Percentiles rank a stretch among this genome's conserved stretches.
phyloP scores from a whole-genome alignment of 495 filamentous ascomycete genomes.

The Recurvomyces mirabilis region DNA sequence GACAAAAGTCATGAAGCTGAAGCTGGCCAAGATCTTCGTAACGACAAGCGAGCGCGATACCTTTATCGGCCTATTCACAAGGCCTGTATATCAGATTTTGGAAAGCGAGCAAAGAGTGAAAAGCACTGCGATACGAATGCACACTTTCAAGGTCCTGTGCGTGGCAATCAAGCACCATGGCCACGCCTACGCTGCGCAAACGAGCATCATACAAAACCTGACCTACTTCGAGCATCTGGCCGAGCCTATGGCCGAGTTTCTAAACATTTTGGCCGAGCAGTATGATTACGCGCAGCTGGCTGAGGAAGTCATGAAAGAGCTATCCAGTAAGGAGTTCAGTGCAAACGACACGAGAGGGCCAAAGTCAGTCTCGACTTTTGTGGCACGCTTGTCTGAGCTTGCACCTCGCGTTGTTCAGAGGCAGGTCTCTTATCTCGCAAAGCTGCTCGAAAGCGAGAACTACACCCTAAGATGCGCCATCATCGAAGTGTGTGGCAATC shows the following conservation, averaged over 20 bases:
- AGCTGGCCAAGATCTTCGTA: slow-evolving; percentile 80
- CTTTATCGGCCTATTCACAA: slow-evolving; percentile 82
- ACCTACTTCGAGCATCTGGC: slow-evolving; percentile 97
- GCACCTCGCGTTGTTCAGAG: slow-evolving; percentile 87
- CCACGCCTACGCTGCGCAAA: slow-evolving; percentile 93
- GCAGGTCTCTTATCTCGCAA: slow-evolving; percentile 87
- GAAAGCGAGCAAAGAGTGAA: slow-evolving; percentile 93
- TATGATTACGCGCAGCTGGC: slow-evolving; percentile 95
- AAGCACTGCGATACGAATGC: slow-evolving; percentile 83
- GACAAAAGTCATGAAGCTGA: slow-evolving; percentile 91
- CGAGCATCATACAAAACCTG: slow-evolving; percentile 90
- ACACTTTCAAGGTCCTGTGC: slow-evolving; percentile 91
- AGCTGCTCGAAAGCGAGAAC: slow-evolving; percentile 93
- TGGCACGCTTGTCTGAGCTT: slow-evolving; percentile 91
- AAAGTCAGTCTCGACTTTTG: slow-evolving; percentile 95
- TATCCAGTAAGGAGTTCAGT: slow-evolving; percentile 96
- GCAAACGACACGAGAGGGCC: slow-evolving; percentile 89
- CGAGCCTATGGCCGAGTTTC: slow-evolving; percentile 96
- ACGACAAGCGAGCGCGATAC: slow-evolving; percentile 96
- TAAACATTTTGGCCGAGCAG: slow-evolving; percentile 91
- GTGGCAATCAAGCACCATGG: slow-evolving; percentile 97
- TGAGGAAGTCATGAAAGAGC: slow-evolving; percentile 84
- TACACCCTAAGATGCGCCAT: slow-evolving; percentile 88
- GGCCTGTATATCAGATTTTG: slow-evolving; percentile 85
- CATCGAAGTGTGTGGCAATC: slow-evolving; percentile 97